These are phyloP conservation scores for Stemphylium lycopersici DNA, from an alignment of 2,329 filamentous ascomycete species.

Conservation along the genomic window DNA sequence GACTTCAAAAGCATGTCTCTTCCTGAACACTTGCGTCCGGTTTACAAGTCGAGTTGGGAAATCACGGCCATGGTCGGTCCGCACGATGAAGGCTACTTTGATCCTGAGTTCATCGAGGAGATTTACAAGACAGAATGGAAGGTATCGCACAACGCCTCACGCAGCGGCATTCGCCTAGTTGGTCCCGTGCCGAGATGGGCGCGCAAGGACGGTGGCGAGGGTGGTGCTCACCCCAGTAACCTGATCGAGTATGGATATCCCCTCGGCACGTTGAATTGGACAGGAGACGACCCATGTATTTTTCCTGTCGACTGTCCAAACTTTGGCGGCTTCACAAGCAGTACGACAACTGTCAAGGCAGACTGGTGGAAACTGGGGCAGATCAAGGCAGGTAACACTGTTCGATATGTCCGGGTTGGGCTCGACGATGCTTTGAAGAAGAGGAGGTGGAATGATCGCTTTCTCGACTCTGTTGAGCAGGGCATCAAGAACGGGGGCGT, in stretches of 20 bases:
- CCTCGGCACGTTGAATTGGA: slow-evolving; percentile 65
- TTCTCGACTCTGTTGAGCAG: slow-evolving; percentile 52
- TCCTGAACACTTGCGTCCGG: slow-evolving; percentile 55
- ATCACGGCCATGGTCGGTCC: slow-evolving; percentile 62
- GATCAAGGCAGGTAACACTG: slow-evolving; percentile 63
- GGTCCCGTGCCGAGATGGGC: slow-evolving; percentile 66
- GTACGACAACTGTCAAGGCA: slow-evolving; percentile 61
- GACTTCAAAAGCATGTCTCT: slow-evolving; percentile 43
- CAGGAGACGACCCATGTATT: slow-evolving; percentile 66
- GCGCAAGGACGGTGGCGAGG: slow-evolving; percentile 65
- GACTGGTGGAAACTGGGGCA: slow-evolving; percentile 69
- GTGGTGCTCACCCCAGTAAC: slow-evolving; percentile 67
- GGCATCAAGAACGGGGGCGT: slow-evolving; percentile 37
- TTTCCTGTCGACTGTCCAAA: slow-evolving; percentile 66
- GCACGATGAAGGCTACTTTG: slow-evolving; percentile 61
- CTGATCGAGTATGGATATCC: slow-evolving; percentile 62
- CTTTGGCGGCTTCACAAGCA: slow-evolving; percentile 65
- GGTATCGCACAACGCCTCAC: slow-evolving; percentile 65
- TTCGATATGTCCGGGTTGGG: slow-evolving; percentile 59
- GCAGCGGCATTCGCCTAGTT: slow-evolving; percentile 65
- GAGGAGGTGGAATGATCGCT: slow-evolving; percentile 53
- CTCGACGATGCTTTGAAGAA: slow-evolving; percentile 59
- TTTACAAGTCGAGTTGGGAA: slow-evolving; percentile 59
- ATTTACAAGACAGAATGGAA: slow-evolving; percentile 65
- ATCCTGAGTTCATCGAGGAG: slow-evolving; percentile 60